Evolutionary conservation across 805 yeast species (phyloP).

Genomic region (Lipomyces starkeyi): DNA sequence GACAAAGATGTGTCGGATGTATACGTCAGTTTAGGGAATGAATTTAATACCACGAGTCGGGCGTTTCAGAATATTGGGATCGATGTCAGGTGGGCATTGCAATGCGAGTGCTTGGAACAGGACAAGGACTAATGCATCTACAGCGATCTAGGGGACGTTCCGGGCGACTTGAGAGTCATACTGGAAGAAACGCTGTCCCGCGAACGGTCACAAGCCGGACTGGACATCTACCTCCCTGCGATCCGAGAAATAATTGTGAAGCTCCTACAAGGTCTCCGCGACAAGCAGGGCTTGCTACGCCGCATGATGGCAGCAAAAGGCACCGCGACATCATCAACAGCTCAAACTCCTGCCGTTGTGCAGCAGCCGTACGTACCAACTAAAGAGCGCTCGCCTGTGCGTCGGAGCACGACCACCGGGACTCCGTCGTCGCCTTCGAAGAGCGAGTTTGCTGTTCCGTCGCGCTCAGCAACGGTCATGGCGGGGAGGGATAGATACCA

Average conservation of each 20-base stretch:
- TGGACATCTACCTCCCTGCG: constrained; percentile 80
- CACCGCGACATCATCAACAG: constrained; percentile 31
- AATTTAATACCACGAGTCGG: constrained; percentile 82
- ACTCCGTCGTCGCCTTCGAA: background rate
- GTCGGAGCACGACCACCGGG: background rate
- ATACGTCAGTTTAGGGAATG: constrained; percentile 91
- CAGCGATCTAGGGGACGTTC: constrained; percentile 88
- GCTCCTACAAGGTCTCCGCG: constrained; percentile 76
- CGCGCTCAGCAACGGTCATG: constrained; percentile 12
- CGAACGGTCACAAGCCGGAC: constrained; percentile 78
- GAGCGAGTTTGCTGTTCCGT: constrained; percentile 1
- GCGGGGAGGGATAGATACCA: background rate
- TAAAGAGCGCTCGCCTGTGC: constrained; percentile 5
- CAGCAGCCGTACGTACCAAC: constrained; percentile 22
- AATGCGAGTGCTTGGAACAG: background rate
- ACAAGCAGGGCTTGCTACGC: constrained; percentile 69
- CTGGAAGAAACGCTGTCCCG: constrained; percentile 86
- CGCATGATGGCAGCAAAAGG: constrained; percentile 41
- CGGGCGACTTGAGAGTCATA: constrained; percentile 75
- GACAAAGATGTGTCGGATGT: constrained; percentile 88
- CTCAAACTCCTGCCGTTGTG: background rate
- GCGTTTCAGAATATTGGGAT: constrained; percentile 81
- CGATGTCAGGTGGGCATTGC: constrained; percentile 54
- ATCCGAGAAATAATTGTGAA: constrained; percentile 86
- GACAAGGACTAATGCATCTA: background rate